Conservation (phyloP, 495 filamentous ascomycete genomes). For the Parmelia sp. region DNA sequence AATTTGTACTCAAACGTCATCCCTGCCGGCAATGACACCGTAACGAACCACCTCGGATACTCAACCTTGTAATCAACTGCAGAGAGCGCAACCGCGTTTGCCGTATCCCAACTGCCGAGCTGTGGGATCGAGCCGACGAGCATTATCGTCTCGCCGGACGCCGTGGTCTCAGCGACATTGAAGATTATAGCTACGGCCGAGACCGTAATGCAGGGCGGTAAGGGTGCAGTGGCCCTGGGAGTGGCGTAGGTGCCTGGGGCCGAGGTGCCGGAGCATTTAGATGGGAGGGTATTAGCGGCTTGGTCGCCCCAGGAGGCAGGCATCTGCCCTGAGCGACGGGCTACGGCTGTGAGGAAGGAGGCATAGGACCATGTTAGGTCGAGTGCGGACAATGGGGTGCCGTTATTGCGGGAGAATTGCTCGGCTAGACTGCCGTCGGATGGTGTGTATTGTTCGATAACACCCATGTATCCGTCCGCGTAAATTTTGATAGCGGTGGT, state of each 20-base stretch:
- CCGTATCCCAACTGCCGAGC: constrained; percentile 53
- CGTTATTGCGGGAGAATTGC: constrained; percentile 51
- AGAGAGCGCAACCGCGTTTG: constrained; percentile 44
- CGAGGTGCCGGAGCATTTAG: constrained; percentile 45
- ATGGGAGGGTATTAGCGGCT: constrained; percentile 47
- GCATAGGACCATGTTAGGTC: constrained; percentile 67
- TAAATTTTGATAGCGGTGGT: constrained; percentile 42
- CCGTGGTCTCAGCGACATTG: constrained; percentile 48
- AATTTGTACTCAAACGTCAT: constrained; percentile 61
- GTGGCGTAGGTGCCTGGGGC: constrained; percentile 50
- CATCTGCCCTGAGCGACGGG: constrained; percentile 34
- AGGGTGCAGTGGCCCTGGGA: constrained; percentile 37
- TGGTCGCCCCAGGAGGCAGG: constrained; percentile 53
- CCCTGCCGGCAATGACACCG: constrained; percentile 47
- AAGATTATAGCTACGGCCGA: constrained; percentile 54
- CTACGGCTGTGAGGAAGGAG: constrained; percentile 54
- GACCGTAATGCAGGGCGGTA: constrained; percentile 36
- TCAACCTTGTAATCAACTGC: constrained; percentile 47
- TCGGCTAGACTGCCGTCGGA: constrained; percentile 52
- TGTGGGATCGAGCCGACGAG: constrained; percentile 48
- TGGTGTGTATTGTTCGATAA: constrained; percentile 45
- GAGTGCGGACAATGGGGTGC: constrained; percentile 46
- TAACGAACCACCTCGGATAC: constrained; percentile 54
- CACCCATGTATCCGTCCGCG: constrained; percentile 43
- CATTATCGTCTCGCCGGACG: constrained; percentile 53